Base-by-base conservation (phyloP, 169 alveolate species). In the Babesia gibsoni region DNA sequence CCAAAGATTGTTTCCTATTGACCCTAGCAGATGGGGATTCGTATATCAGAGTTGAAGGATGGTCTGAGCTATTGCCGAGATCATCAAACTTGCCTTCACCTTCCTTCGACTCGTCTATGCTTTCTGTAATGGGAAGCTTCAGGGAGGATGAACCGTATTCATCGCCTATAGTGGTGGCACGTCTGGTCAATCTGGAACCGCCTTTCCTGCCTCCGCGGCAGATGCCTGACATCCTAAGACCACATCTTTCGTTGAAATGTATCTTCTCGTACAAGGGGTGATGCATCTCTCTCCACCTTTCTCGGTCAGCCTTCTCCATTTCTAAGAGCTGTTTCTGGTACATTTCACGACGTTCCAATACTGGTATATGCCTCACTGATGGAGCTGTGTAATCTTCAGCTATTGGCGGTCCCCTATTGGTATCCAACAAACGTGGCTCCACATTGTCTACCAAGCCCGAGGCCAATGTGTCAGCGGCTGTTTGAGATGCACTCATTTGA, bases 181-280 rank as follows among this genome's bases (percentile, higher is more conserved):
- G n/a, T 23, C 46, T 56, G 22, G 72, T 43, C 72, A 61, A 42
- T 10, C 72, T 56, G 37, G 72, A 61, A 45, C 72, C 72, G 56
- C 72, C 72, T 22, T 49, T 27, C 18, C 58, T 41, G 18, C 72
- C 72, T 18, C 72, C 72, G 0, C 72, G 72, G 30, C 72, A 61
- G 20, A 61, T 29, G 37, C 20, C 52, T 16, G 72, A 61, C 72
- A 61, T 61, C n/a, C 72, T 37, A 32, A 43, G 29, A n/a, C 72
- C 72, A 18, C 72, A 45, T 20, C 72, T 42, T 22, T 61, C 72
- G 36, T 43, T 42, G 1, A 1, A 9, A 25, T 49, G 72, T 48
- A 61, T 61, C 23, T 20, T 3, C 18, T 6, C 72, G 22, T 61
- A 61, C 18, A 61, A 35, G 2, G 72, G 72, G 2, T 56, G 61